A percentile compares a stretch with the other conserved stretches of the same genome.
phyloP scores from a whole-genome alignment of 768 basidiomycete genomes.

The Auriscalpium vulgare region DNA sequence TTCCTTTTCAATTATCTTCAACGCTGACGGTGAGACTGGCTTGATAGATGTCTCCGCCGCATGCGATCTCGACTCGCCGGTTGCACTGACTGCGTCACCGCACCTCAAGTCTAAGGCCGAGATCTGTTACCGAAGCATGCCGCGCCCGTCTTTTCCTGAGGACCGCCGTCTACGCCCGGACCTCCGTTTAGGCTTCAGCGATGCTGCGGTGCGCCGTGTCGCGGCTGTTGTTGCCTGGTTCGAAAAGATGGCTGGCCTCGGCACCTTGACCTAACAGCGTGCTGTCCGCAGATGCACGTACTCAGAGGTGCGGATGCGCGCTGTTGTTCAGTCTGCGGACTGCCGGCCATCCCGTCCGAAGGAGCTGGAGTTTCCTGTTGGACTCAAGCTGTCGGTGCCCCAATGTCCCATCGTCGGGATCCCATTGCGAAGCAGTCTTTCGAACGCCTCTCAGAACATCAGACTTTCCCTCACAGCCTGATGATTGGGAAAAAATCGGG shows the following conservation, averaged over 20 bases:
- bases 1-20: slow-evolving; percentile 2
- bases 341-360: no score
- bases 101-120: slow-evolving; percentile 51
- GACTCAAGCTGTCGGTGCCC: no score
- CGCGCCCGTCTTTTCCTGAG: slow-evolving; percentile 32
- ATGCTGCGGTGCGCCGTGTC: slow-evolving; percentile 61
- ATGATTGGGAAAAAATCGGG: no score
- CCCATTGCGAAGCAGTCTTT: no score
- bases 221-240: slow-evolving; percentile 64
- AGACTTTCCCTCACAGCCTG: no score
- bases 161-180: slow-evolving; percentile 62
- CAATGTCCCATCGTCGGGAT: no score
- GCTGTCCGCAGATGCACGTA: no score
- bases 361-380: no score
- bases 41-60: slow-evolving; percentile 45
- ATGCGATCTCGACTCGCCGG: slow-evolving; percentile 28
- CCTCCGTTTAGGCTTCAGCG: slow-evolving; percentile 59
- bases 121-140: slow-evolving; percentile 78
- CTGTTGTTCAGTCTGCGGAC: no score
- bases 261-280: neutral
- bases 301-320: no score
- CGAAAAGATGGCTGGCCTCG: slow-evolving; percentile 59
- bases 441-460: no score
- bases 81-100: slow-evolving; percentile 54
- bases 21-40: slow-evolving; percentile 8